phyloP scores from a whole-genome alignment of 116 monocot genomes.

The Posidonia oceanica region DNA sequence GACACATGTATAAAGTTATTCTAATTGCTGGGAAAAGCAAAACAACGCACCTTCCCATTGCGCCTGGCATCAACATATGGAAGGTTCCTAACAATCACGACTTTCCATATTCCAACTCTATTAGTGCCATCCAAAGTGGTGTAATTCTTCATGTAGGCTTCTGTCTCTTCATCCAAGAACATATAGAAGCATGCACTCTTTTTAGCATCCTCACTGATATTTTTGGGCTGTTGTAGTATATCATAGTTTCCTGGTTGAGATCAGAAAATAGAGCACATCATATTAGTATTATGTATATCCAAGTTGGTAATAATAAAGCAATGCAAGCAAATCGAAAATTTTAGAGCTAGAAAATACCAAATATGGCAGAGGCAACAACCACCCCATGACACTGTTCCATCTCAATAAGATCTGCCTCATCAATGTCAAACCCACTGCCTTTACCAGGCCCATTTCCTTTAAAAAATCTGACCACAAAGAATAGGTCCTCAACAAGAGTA shows the following conservation, averaged over 20 bases:
- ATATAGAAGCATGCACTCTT: slow-evolving; percentile 65
- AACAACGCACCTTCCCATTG: slow-evolving; percentile 69
- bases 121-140: slow-evolving; percentile 30
- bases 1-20: too few relatives aligned
- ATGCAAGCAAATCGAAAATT: not conserved
- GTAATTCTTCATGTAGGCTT: slow-evolving; percentile 68
- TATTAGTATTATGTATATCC: not conserved
- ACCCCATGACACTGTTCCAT: slow-evolving; percentile 84
- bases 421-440: slow-evolving; percentile 57
- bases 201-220: slow-evolving; percentile 41
- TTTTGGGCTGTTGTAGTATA: slow-evolving; percentile 40
- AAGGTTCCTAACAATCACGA: slow-evolving; percentile 78
- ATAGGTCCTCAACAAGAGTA: not conserved
- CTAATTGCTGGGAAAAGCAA: not conserved
- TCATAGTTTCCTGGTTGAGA: slow-evolving; percentile 19
- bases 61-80: slow-evolving; percentile 87
- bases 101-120: slow-evolving; percentile 71
- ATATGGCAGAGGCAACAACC: slow-evolving; percentile 45
- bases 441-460: slow-evolving; percentile 47
- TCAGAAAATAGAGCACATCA: not conserved
- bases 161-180: slow-evolving; percentile 98
- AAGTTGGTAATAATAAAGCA: not conserved
- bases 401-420: slow-evolving; percentile 29
- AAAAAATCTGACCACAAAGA: slow-evolving; percentile 44
- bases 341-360: slow-evolving; percentile 8